phyloP scores from a whole-genome alignment of 306 rosid species.

The Crataegus laevigata region DNA sequence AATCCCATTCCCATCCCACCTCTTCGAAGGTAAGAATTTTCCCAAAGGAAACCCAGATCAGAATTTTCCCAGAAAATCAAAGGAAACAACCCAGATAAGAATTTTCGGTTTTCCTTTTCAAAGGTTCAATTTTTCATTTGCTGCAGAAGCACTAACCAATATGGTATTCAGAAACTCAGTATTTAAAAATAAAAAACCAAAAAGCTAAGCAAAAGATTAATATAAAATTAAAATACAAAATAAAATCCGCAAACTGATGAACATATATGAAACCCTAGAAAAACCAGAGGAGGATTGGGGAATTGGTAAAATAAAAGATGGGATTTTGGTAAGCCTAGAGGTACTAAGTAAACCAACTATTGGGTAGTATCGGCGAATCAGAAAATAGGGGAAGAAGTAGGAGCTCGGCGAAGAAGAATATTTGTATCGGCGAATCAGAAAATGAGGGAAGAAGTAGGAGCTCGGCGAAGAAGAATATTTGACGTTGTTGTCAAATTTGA shows the following conservation, averaged over 20 bases:
- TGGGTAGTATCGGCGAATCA: conserved; percentile 44
- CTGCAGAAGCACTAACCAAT: conserved; percentile 8
- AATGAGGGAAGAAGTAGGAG: no score
- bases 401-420: conserved; percentile 12
- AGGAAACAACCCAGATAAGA: conserved; percentile 21
- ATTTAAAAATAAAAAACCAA: not conserved
- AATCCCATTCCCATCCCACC: no score
- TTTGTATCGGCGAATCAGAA: no score
- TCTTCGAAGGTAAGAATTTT: no score
- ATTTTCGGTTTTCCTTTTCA: no score
- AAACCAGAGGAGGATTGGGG: conserved; percentile 4
- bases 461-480: no score
- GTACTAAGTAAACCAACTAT: conserved; percentile 33
- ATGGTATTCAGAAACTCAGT: conserved; percentile 11
- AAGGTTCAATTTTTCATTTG: not conserved
- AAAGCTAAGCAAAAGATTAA: not conserved
- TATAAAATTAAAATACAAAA: not conserved
- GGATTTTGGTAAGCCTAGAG: conserved; percentile 45
- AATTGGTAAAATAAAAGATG: conserved; percentile 6
- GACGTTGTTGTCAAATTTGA: no score
- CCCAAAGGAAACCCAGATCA: no score
- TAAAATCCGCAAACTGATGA: conserved; percentile 19
- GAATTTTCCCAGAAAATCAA: not conserved
- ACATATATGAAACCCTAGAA: conserved; percentile 31
- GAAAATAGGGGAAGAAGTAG: conserved; percentile 19